Evolutionary conservation across 352 stramenopile species (phyloP).

Genomic region (Elongisporangium prolatum): DNA sequence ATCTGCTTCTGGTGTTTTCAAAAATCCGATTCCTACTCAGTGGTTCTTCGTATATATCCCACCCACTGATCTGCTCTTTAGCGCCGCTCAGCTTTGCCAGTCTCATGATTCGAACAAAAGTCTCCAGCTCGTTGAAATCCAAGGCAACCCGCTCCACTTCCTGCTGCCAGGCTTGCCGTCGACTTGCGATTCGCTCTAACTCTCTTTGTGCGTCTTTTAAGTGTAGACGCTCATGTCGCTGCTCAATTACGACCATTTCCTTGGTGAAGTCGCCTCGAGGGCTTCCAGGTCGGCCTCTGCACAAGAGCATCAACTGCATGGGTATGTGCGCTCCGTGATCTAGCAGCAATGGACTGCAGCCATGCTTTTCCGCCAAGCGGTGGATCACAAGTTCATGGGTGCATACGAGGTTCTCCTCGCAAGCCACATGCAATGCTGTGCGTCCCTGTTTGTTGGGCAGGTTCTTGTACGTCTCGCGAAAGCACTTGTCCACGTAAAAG

Average conservation of each 20-base stretch:
- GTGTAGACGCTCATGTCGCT: slow-evolving; percentile 24
- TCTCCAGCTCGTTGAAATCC: slow-evolving; percentile 59
- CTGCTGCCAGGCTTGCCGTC: slow-evolving; percentile 31
- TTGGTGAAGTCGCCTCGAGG: slow-evolving; percentile 30
- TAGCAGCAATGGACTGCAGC: slow-evolving; percentile 41
- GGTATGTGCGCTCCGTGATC: slow-evolving; percentile 42
- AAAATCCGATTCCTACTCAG: slow-evolving; percentile 58
- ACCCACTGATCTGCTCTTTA: slow-evolving; percentile 18
- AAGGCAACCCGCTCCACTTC: slow-evolving; percentile 32
- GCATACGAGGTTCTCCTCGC: slow-evolving; percentile 80
- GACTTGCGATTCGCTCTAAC: slow-evolving; percentile 21
- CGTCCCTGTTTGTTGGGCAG: slow-evolving; percentile 55
- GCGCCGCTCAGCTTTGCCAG: slow-evolving; percentile 19
- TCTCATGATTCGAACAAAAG: slow-evolving; percentile 27
- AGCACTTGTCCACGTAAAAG: slow-evolving; percentile 59
- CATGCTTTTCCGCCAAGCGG: slow-evolving; percentile 40
- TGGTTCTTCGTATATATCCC: slow-evolving; percentile 51
- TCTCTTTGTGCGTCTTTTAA: slow-evolving; percentile 25
- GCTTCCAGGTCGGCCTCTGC: slow-evolving; percentile 52
- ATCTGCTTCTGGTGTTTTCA: slow-evolving; percentile 50
- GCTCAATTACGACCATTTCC: slow-evolving; percentile 24
- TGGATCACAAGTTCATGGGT: slow-evolving; percentile 70
- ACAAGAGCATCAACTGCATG: slow-evolving; percentile 39
- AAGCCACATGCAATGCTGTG: slow-evolving; percentile 65
- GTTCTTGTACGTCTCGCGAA: slow-evolving; percentile 64